Evolutionary conservation across 345 rosid species (phyloP).

Genomic region (Trapa incisa): DNA sequence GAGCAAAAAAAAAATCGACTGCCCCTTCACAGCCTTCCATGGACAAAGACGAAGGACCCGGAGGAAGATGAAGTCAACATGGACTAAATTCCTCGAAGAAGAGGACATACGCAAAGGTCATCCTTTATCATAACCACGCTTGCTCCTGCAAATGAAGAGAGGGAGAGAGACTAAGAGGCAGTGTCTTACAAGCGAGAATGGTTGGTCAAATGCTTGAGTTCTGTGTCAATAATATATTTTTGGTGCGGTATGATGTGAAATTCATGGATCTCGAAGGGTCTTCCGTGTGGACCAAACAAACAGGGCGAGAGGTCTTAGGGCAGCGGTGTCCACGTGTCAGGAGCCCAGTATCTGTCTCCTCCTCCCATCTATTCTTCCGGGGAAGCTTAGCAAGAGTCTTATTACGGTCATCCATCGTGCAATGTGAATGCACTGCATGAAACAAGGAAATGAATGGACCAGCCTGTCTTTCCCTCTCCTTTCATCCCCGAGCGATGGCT

Average conservation of each 20-base stretch:
- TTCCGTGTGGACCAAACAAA: background rate
- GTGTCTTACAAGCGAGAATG: no score
- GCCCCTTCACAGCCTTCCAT: no score
- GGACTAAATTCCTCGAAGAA: no score
- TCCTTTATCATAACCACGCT: no score
- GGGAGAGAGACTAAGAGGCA: no score
- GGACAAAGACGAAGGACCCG: no score
- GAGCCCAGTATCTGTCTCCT: background rate
- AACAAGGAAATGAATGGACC: background rate
- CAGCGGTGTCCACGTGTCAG: conserved; percentile 1
- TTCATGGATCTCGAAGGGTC: background rate
- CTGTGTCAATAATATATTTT: background rate
- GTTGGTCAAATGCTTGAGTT: no score
- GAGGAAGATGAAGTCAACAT: no score
- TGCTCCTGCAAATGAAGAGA: no score
- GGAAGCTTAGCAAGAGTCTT: background rate
- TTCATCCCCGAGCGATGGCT: background rate
- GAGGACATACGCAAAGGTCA: no score
- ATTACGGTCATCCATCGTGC: background rate
- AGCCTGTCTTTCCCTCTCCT: background rate
- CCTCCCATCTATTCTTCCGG: background rate
- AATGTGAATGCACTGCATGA: background rate
- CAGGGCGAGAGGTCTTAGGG: background rate
- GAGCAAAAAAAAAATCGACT: no score
- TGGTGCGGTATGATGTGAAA: background rate